Conservation (phyloP, 257 asterid species). For the Solanum corneliomulleri region DNA sequence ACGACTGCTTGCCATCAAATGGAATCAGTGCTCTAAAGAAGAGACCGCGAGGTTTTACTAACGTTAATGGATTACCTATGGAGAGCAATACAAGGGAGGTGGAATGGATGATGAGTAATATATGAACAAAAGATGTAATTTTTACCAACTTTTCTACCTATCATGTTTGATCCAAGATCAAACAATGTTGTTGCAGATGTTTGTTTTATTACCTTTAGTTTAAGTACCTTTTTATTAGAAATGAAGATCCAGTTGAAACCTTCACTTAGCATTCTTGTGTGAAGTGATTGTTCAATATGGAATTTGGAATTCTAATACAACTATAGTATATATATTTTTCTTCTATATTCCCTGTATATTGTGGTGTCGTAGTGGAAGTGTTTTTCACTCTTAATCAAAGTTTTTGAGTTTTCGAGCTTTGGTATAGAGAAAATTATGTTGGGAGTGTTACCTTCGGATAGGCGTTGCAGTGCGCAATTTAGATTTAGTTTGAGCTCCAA, state of each 20-base stretch:
- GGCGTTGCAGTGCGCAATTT: too few relatives aligned
- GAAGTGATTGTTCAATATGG: too few relatives aligned
- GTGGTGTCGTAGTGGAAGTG: too few relatives aligned
- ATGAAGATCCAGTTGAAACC: not conserved
- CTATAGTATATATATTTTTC: too few relatives aligned
- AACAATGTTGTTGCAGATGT: slow-evolving; percentile 11
- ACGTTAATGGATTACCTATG: slow-evolving; percentile 25
- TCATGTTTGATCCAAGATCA: not conserved
- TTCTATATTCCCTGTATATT: too few relatives aligned
- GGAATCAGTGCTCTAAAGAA: slow-evolving; percentile 46
- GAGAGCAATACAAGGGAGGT: slow-evolving; percentile 35
- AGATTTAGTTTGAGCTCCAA: too few relatives aligned
- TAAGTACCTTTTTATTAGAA: not conserved
- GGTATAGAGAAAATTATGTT: too few relatives aligned
- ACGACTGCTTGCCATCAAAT: slow-evolving; percentile 29
- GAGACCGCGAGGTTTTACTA: slow-evolving; percentile 32
- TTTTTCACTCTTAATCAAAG: too few relatives aligned
- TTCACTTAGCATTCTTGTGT: too few relatives aligned
- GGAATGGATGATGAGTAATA: slow-evolving; percentile 64
- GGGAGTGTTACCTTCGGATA: too few relatives aligned
- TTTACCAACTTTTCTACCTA: not conserved
- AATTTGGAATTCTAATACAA: too few relatives aligned
- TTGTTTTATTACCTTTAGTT: slow-evolving; percentile 4
- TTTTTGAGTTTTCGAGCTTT: rapidly evolving
- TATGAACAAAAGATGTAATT: not conserved